A percentile compares a stretch with the other conserved stretches of the same genome.
Conservation (phyloP, 371 early-diverging fungal genomes). For the Quaeritorhiza haematococci region DNA sequence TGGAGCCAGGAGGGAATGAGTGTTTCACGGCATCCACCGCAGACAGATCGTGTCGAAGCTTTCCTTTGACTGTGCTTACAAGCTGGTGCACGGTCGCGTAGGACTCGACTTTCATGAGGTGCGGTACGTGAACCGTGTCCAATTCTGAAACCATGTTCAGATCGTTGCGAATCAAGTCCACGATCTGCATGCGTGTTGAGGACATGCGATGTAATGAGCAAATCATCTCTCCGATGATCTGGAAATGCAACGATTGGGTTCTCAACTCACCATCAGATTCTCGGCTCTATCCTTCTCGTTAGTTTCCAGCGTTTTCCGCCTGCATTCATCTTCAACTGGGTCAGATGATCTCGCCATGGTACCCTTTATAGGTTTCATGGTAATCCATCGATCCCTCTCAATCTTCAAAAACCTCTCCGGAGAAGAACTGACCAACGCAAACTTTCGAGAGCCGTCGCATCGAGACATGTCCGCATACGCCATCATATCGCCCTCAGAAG, state of each 20-base stretch:
- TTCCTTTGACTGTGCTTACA: slow-evolving; percentile 78
- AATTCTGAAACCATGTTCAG: slow-evolving; percentile 62
- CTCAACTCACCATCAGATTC: slow-evolving; percentile 79
- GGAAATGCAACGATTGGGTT: not conserved
- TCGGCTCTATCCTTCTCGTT: slow-evolving; percentile 91
- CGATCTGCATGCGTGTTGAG: slow-evolving; percentile 59
- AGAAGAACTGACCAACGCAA: slow-evolving; percentile 51
- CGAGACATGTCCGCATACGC: slow-evolving; percentile 19
- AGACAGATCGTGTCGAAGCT: slow-evolving; percentile 52
- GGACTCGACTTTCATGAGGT: slow-evolving; percentile 83
- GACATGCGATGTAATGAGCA: not conserved
- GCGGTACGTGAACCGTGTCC: slow-evolving; percentile 69
- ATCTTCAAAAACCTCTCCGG: slow-evolving; percentile 86
- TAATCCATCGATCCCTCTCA: slow-evolving; percentile 48
- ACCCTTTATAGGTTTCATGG: slow-evolving; percentile 97
- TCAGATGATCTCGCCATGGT: slow-evolving; percentile 50
- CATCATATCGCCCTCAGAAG: slow-evolving; percentile 12
- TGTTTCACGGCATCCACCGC: slow-evolving; percentile 68
- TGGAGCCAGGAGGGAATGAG: slow-evolving; percentile 92
- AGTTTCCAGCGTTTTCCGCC: slow-evolving; percentile 49
- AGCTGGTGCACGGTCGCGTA: slow-evolving; percentile 91
- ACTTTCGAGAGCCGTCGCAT: not conserved
- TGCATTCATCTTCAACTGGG: slow-evolving; percentile 39
- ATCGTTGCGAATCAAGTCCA: slow-evolving; percentile 94
- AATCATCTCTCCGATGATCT: not conserved